Conservation (phyloP, 2,329 filamentous ascomycete species). For the Penicillium sclerotigenum region DNA sequence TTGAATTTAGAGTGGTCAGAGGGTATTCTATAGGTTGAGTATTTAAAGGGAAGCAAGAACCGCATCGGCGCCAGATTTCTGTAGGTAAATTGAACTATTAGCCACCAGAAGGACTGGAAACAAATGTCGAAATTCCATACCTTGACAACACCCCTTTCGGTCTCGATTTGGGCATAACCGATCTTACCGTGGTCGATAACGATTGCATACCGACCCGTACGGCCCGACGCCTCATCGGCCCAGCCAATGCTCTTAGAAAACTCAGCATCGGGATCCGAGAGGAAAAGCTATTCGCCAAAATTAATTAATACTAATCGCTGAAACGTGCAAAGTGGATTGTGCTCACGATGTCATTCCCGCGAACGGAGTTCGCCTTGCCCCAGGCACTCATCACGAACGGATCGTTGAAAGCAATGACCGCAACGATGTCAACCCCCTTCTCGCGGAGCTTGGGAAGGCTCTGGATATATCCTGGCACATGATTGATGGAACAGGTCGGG, state of each 20-base stretch:
- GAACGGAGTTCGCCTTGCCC: conserved; percentile 79
- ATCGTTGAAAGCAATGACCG: conserved; percentile 79
- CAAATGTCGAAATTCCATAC: conserved; percentile 12
- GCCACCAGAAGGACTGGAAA: neutral
- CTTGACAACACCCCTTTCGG: conserved; percentile 38
- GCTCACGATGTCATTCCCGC: conserved; percentile 62
- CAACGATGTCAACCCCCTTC: conserved; percentile 77
- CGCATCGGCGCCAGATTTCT: conserved; percentile 35
- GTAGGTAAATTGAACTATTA: neutral
- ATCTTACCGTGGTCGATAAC: conserved; percentile 79
- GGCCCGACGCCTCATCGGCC: conserved; percentile 54
- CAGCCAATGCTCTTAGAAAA: conserved; percentile 76
- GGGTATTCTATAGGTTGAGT: neutral
- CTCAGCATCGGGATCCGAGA: conserved; percentile 65
- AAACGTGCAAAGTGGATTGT: neutral
- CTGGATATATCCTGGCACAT: conserved; percentile 74
- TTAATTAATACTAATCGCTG: neutral
- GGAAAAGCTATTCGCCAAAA: conserved; percentile 63
- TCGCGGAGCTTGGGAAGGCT: conserved; percentile 65
- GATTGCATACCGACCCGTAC: conserved; percentile 75
- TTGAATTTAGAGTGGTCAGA: neutral
- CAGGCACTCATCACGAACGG: conserved; percentile 81
- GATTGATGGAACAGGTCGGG: conserved; percentile 74
- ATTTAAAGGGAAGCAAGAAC: conserved; percentile 34
- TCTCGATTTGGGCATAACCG: conserved; percentile 71